Base-by-base conservation (phyloP, 2,329 filamentous ascomycete genomes). In the Nemania diffusa region DNA sequence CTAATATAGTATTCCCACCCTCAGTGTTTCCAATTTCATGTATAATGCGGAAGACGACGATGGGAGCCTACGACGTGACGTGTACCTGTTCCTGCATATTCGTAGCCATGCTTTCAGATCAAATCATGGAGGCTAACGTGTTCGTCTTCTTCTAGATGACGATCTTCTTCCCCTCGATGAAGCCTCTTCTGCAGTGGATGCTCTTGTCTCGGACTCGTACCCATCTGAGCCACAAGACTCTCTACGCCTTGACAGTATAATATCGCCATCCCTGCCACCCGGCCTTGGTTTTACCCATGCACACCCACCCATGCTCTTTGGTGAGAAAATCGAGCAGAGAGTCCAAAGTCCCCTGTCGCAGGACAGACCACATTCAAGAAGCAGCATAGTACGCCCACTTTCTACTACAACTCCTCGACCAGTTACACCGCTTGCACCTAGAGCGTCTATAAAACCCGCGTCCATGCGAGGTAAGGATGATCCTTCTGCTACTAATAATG, bases 111-210 rank as follows among this genome's bases (percentile, higher is more conserved):
- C 62, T 66, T 73, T 68, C 42, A 67, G 68, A 64, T 68, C 55
- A 61, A 52, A 62, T 56, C 68, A 68, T 75, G 73, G 64, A 70
- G 66, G 72, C 73, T 73, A 74, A 75, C 82, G 83, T 87, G 80
- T 87, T 73, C 52, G 42, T 58, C 73, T 48, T 55, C 74, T 74
- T 75, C 72, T 80, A 92, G 90, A 91, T 79, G 88, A 91, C 74
- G 85, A 88, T 57, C 78, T 88, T n/a, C 81, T 83, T 65, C 86
- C 84, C 11, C 81, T 90, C 52, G 88, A 90, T 68, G 88, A 90
- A 71, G 89, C 85, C 13, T 84, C 83, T 2, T 83, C 83, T 50
- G 89, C 86, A n/a, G 87, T 92, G 46, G 90, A 92, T 76, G 89
- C 89, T 3, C 80, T 92, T 3, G 90, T 92, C 13, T 87, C 89